Conservation (phyloP, 139 green algal genomes). For the Auxenochlorella pyrenoidosa region DNA sequence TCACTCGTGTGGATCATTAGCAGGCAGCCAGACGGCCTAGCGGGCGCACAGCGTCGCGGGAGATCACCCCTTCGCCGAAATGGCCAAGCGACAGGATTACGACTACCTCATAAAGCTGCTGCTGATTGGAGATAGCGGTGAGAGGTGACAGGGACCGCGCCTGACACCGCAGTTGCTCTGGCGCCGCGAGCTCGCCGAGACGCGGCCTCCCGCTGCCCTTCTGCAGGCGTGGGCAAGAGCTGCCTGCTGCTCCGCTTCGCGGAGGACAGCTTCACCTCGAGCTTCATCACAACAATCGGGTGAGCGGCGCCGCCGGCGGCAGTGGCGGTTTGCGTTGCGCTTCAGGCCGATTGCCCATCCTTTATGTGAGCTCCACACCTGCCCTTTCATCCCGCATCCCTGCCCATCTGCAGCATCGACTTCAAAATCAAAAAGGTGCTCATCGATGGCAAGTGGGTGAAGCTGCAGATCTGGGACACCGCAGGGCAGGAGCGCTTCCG, state of each 20-base stretch:
- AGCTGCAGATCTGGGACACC: conserved; percentile 99
- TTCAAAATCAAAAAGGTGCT: conserved; percentile 99
- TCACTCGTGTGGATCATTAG: too few species aligned
- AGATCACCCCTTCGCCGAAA: not conserved
- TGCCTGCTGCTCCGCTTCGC: conserved; percentile 96
- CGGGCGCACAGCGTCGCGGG: too few species aligned
- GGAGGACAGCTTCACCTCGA: conserved; percentile 96
- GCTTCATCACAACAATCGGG: conserved; percentile 99
- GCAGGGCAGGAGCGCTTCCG: conserved; percentile 98
- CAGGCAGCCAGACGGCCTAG: too few species aligned
- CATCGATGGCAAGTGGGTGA: conserved; percentile 93
- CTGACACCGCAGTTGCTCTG: not conserved
- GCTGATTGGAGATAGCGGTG: conserved; percentile 96
- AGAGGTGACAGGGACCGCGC: not conserved
- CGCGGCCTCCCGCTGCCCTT: not conserved
- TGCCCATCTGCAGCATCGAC: conserved; percentile 83
- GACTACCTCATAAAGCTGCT: conserved; percentile 97
- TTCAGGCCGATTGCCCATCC: not conserved
- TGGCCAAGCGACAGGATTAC: conserved; percentile 74
- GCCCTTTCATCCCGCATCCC: not conserved
- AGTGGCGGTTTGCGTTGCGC: not conserved
- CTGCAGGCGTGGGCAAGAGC: conserved; percentile 95
- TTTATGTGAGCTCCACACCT: not conserved
- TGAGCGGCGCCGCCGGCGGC: conserved; percentile 37
- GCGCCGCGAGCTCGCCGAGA: not conserved